Conservation (phyloP, 768 basidiomycete species). For the Lactarius indigo region DNA sequence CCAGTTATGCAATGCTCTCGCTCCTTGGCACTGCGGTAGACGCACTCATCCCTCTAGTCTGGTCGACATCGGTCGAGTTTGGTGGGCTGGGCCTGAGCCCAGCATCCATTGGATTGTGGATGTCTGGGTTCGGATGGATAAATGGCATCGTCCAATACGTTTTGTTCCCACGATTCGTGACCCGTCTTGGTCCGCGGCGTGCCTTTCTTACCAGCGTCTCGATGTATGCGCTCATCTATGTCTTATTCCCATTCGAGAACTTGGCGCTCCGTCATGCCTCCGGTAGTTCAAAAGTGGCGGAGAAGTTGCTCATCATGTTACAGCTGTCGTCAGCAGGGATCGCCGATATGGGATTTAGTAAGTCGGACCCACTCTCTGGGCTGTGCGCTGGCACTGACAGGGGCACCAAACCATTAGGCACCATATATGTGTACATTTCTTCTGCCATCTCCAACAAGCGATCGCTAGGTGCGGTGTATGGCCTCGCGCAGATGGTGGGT, state of each 20-base stretch:
- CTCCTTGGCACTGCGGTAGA: constrained; percentile 40
- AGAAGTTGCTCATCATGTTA: background rate
- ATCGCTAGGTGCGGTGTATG: constrained; percentile 65
- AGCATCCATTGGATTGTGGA: constrained; percentile 36
- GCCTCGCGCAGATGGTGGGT: constrained; percentile 37
- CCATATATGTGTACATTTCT: constrained; percentile 64
- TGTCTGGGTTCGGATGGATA: constrained; percentile 37
- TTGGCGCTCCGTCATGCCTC: background rate
- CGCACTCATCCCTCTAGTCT: constrained; percentile 46
- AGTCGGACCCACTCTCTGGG: background rate
- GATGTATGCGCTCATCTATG: constrained; percentile 28
- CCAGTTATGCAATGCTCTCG: constrained; percentile 41
- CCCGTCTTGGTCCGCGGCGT: constrained; percentile 35
- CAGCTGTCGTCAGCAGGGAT: background rate
- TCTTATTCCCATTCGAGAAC: constrained; percentile 30
- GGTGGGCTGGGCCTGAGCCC: constrained; percentile 35
- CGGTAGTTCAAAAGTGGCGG: background rate
- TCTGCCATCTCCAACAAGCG: constrained; percentile 59
- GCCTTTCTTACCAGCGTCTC: constrained; percentile 29
- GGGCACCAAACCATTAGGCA: constrained; percentile 38
- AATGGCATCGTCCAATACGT: constrained; percentile 39
- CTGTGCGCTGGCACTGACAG: background rate
- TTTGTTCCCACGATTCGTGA: constrained; percentile 36
- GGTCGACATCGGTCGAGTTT: constrained; percentile 31
- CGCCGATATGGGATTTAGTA: background rate